Conservation (phyloP, 2,329 filamentous ascomycete genomes). For the Colletotrichum neosansevieriae region DNA sequence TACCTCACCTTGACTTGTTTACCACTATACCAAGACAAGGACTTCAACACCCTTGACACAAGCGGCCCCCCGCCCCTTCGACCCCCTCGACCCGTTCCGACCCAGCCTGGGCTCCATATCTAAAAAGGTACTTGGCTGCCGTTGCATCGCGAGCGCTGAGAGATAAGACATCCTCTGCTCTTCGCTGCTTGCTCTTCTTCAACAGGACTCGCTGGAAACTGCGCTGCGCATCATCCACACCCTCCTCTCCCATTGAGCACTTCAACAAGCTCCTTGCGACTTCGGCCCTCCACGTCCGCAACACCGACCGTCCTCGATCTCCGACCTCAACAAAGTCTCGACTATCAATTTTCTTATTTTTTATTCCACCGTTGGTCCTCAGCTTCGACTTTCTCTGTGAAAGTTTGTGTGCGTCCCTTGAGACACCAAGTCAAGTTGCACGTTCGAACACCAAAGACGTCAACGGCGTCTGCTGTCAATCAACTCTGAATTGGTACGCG, state of each 20-base stretch:
- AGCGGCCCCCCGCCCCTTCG: not conserved
- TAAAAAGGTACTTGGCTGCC: slow-evolving; percentile 32
- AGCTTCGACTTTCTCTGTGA: not conserved
- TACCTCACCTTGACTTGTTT: too few species aligned
- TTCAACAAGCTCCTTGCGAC: slow-evolving; percentile 39
- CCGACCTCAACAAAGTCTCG: slow-evolving; percentile 18
- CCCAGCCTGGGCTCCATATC: slow-evolving; percentile 33
- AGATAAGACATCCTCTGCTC: slow-evolving; percentile 2
- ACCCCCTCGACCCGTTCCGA: slow-evolving; percentile 24
- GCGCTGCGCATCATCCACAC: slow-evolving; percentile 21
- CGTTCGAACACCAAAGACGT: slow-evolving; percentile 19
- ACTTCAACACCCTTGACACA: slow-evolving; percentile 7
- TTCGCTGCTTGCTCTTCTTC: slow-evolving; percentile 22
- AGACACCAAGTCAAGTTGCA: slow-evolving; percentile 8
- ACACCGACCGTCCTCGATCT: slow-evolving; percentile 36
- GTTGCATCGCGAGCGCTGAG: slow-evolving; percentile 33
- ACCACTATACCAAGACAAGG: not conserved
- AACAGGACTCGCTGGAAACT: slow-evolving; percentile 26
- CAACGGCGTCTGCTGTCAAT: slow-evolving; percentile 30
- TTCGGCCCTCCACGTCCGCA: slow-evolving; percentile 34
- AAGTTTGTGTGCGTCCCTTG: not conserved
- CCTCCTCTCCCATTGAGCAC: slow-evolving; percentile 34
- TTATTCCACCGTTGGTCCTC: not conserved
- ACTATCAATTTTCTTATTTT: slow-evolving; percentile 12
- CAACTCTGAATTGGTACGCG: slow-evolving; percentile 12